Evolutionary conservation across 805 yeast genomes (phyloP).

Genomic region (Kuraishia capsulata): DNA sequence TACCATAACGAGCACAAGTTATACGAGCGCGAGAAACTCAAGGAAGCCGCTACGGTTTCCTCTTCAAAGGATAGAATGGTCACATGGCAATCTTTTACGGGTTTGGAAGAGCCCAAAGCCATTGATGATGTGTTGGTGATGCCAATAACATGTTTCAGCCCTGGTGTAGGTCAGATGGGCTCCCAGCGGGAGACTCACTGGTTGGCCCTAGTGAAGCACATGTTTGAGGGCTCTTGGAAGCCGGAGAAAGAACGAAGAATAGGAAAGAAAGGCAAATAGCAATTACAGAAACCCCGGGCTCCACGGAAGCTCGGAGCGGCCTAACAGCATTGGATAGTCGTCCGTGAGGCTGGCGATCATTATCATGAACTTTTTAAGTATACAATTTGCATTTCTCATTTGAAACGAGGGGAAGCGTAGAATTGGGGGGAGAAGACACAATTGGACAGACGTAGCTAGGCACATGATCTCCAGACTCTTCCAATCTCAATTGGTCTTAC

Average conservation of each 20-base stretch:
- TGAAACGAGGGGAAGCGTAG: neutral
- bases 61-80: slow-evolving; percentile 15
- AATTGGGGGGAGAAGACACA: too few species aligned
- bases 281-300: too few species aligned
- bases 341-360: too few species aligned
- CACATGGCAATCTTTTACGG: slow-evolving; percentile 58
- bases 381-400: neutral
- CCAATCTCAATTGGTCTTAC: too few species aligned
- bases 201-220: slow-evolving; percentile 52
- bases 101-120: slow-evolving; percentile 42
- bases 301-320: too few species aligned
- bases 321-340: too few species aligned
- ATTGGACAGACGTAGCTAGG: too few species aligned
- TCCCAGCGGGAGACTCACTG: slow-evolving; percentile 30
- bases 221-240: slow-evolving; percentile 64
- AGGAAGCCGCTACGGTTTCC: neutral
- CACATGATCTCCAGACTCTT: too few species aligned
- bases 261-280: too few species aligned
- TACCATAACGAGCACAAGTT: slow-evolving; percentile 6
- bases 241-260: slow-evolving; percentile 12
- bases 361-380: too few species aligned
- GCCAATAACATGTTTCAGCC: slow-evolving; percentile 64
- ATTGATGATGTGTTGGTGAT: slow-evolving; percentile 62
- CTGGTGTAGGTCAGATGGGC: slow-evolving; percentile 68
- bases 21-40: neutral